Evolutionary conservation across 208 protist genomes (phyloP), one percentile per base, ranked within the genome.

Genomic region (Herpetomonas samuelpessoai): DNA sequence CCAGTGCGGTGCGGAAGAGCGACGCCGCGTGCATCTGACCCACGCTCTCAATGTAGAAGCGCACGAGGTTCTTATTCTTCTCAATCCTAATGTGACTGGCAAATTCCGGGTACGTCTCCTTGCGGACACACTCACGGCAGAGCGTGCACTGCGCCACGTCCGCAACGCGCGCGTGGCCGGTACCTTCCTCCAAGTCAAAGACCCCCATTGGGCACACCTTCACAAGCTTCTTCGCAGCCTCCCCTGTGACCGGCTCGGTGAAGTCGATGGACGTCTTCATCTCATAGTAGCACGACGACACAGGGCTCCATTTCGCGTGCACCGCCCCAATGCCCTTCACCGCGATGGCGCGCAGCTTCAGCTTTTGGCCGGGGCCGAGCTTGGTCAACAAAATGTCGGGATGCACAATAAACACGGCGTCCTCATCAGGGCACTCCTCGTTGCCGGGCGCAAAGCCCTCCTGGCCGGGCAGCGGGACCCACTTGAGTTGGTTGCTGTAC

Each of bases 271-370:
- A 71, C 1, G 98, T 99, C 52, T 98, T 71, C 58, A 99, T 84
- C 55, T 96, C 81, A 78, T 99, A 99, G 48, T 92, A 96, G 49
- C 97, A 98, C 10, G 96, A 97, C 10, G 95, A 91, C 27, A 99
- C 98, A 0, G 98, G 98, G 12, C 88, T 92, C 95, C 97, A 99
- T 83, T 99, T 99, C 41, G 98, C 93, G 78, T 99, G 98, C 19
- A 88, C 86, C 41, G 83, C 87, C 47, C 98, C 98, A 53, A 98
- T 89, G 18, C 98, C 98, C 68, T 99, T 98, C 14, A 98, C 80
- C n/a, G 88, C 93, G 51, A 97, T 88, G 22, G 76, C 88, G 45
- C 87, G 88, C 28, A 98, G 70, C 66, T 98, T 96, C 25, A 99
- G 72, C 2, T 81, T 74, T 80, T 99, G 97, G 0, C 96, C 94